phyloP scores from a whole-genome alignment of 441 rosid genomes.

The Croton laevigatus region DNA sequence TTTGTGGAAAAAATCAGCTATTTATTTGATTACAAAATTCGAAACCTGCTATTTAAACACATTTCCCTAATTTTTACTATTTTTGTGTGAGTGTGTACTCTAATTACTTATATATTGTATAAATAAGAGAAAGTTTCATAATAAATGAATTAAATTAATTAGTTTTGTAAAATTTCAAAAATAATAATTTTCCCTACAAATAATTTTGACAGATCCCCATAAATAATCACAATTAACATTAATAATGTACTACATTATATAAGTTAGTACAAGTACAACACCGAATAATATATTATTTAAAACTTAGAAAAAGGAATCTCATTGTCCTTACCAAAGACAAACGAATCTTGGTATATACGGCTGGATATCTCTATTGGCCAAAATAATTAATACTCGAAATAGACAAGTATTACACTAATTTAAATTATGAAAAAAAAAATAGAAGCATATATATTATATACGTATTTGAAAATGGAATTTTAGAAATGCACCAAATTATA shows the following conservation, averaged over 20 bases:
- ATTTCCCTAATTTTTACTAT: no score
- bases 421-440: neutral
- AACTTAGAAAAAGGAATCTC: slow-evolving; percentile 30
- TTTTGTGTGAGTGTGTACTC: no score
- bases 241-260: neutral
- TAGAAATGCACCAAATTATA: slow-evolving; percentile 22
- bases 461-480: neutral
- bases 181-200: no score
- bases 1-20: no score
- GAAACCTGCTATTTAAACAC: no score
- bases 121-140: no score
- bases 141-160: no score
- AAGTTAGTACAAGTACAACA: neutral
- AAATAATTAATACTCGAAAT: slow-evolving; percentile 13
- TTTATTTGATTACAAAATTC: no score
- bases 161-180: no score
- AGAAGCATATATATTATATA: neutral
- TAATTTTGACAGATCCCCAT: no score
- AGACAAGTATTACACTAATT: slow-evolving; percentile 15
- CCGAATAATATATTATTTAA: slow-evolving; percentile 2
- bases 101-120: no score
- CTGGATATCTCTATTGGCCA: slow-evolving; percentile 16
- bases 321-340: slow-evolving; percentile 19
- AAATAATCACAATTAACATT: neutral
- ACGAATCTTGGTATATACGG: slow-evolving; percentile 24